Evolutionary conservation across 2,329 filamentous ascomycete genomes (phyloP), one percentile per base, ranked within the genome.

Genomic region (Cladosporium halotolerans): DNA sequence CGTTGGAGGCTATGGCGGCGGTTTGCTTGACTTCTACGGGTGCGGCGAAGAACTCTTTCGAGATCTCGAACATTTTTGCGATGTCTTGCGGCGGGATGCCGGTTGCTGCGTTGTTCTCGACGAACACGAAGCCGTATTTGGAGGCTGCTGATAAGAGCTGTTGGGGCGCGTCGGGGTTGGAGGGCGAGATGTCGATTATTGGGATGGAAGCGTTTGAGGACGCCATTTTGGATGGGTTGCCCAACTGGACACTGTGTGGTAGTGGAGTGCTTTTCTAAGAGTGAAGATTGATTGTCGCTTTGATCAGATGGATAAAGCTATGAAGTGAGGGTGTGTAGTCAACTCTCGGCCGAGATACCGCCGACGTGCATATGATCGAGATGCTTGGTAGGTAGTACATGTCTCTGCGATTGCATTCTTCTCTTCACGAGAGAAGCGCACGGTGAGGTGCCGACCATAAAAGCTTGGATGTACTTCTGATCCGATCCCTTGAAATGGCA

Each of bases 121-220:
- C 83, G 68, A 93, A 97, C 57, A 96, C 81, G 70, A 97, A 97
- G 57, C 92, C 92, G 71, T 90, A 86, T 51, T 85, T 83, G 36
- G 83, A 81, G 2, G 90, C 91, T 1, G 92, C 92, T 56, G 86
- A 80, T 40, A 96, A 82, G 40, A 97, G 73, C 53, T 77, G 78
- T 58, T 83, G 79, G 52, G 81, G 81, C 48, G 86, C 86, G 58
- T 85, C 75, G 9, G 70, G 62, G 28, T 77, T 76, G 4, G 78
- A 74, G 14, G 79, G 76, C 3, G 83, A 85, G 59, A 96, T 84
- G 68, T 96, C 86, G 62, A 97, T 89, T 49, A 96, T 75, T 18
- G 92, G 90, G 38, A 96, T 90, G 5, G 51, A 50, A 18, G 49
- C 18, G 5, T 18, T n/a, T 28, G 42, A 31, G 18, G 14, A 9